Conservation (phyloP, 352 stramenopile species). For the Phytopythium kandeliae region DNA sequence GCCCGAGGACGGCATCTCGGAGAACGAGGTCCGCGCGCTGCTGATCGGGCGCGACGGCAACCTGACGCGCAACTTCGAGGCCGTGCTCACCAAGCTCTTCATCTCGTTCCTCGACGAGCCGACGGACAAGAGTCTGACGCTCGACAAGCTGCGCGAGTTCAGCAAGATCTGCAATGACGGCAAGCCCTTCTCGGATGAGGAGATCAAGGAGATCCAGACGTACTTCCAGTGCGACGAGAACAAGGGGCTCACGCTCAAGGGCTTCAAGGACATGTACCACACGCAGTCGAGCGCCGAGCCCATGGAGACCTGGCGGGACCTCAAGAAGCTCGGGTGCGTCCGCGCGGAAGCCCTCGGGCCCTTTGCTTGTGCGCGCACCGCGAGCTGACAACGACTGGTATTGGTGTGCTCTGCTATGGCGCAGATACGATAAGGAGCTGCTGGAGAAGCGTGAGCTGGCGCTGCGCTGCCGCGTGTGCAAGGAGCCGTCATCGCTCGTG, state of each 20-base stretch:
- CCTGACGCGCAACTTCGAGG: conserved; percentile 79
- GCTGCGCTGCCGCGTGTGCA: conserved; percentile 79
- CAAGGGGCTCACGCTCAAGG: conserved; percentile 85
- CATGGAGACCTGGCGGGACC: conserved; percentile 86
- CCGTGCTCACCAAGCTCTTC: conserved; percentile 81
- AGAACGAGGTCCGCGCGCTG: conserved; percentile 80
- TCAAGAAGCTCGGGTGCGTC: conserved; percentile 85
- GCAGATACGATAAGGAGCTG: conserved; percentile 66
- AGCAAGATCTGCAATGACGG: conserved; percentile 88
- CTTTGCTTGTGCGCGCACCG: no score
- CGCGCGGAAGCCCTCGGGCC: no score
- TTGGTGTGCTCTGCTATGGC: background rate
- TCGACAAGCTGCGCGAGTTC: conserved; percentile 85
- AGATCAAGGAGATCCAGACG: conserved; percentile 90
- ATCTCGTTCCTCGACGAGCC: conserved; percentile 78
- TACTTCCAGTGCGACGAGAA: conserved; percentile 91
- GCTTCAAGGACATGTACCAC: conserved; percentile 91
- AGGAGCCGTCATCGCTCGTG: conserved; percentile 64
- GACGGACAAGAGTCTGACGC: conserved; percentile 74
- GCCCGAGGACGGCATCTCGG: conserved; percentile 54
- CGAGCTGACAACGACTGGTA: background rate
- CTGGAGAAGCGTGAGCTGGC: conserved; percentile 64
- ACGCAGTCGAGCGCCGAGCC: conserved; percentile 86
- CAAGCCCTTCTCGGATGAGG: conserved; percentile 82
- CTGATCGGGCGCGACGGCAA: conserved; percentile 80